Evolutionary conservation across 371 early-diverging fungal species (phyloP).

Genomic region (Rhizopus delemar): DNA sequence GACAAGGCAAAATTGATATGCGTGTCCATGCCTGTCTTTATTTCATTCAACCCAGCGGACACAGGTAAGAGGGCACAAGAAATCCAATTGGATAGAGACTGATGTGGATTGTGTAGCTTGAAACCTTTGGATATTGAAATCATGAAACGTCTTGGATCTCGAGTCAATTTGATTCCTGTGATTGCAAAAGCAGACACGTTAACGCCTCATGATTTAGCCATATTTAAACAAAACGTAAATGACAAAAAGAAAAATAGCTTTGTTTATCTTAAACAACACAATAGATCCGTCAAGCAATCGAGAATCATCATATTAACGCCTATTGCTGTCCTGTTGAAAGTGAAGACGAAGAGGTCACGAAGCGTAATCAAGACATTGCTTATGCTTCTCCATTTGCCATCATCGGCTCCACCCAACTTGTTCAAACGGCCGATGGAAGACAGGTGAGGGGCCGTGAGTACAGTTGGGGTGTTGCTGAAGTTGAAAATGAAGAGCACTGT

Average conservation of each 20-base stretch:
- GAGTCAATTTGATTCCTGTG: slow-evolving; percentile 89
- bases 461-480: slow-evolving; percentile 93
- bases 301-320: slow-evolving; percentile 72
- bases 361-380: slow-evolving; percentile 77
- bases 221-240: slow-evolving; percentile 74
- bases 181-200: slow-evolving; percentile 71
- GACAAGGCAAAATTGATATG: slow-evolving; percentile 63
- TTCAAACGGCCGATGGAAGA: slow-evolving; percentile 71
- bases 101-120: slow-evolving; percentile 52
- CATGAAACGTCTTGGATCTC: slow-evolving; percentile 81
- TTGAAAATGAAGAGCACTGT: slow-evolving; percentile 87
- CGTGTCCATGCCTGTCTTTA: slow-evolving; percentile 90
- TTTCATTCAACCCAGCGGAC: slow-evolving; percentile 89
- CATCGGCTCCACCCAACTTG: slow-evolving; percentile 87
- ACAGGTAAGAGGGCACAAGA: slow-evolving; percentile 57
- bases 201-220: slow-evolving; percentile 75
- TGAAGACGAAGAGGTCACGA: slow-evolving; percentile 79
- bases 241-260: no score
- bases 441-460: slow-evolving; percentile 86
- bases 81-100: neutral
- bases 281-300: slow-evolving; percentile 60
- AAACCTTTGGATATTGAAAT: slow-evolving; percentile 91
- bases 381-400: slow-evolving; percentile 93
- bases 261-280: no score
- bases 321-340: slow-evolving; percentile 80